Evolutionary conservation across 2,329 filamentous ascomycete genomes (phyloP), one percentile per base, ranked within the genome.

Genomic region (Diaporthe helianthi): DNA sequence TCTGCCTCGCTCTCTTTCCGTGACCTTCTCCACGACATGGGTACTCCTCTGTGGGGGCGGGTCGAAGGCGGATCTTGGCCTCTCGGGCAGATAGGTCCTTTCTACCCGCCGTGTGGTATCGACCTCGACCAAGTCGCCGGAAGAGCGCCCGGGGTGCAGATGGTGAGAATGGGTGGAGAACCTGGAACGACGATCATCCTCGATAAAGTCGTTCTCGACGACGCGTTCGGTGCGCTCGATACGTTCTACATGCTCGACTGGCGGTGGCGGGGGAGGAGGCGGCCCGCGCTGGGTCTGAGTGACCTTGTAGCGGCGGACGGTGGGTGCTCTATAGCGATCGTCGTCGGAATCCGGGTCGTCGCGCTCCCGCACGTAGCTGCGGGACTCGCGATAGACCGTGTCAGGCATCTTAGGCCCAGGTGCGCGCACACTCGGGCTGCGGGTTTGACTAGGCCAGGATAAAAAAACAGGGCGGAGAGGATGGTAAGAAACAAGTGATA

Each of bases 261-360:
- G 61, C 5, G 46, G 46, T 15, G 69, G 69, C 19, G 69, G 55
- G 9, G 65, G 60, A 13, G 69, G 60, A 4, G 66, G 53, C 8
- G 60, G 52, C 4, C n/a, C 47, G 4, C 47, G 54, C 12, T 49
- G 65, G 52, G 76, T 78, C 13, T 81, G 80, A 10, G 78, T 76
- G 33, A 86, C 83, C 75, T 86, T 86, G 80, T 87, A 87, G 67
- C 85, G 82, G 71, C 82, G 83, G 66, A 86, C 80, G n/a, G 83
- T 85, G 6, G 69, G 54, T 7, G 83, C 80, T 74, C 79, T 80
- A 77, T 82, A 83, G 51, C 78, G 77, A 61, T 85, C 83, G 67
- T 85, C 84, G 71, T 84, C 82, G 17, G 78, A 81, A 33, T 78
- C 76, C 53, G 75, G 76, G 65, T 75, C 73, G 71, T 79, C 76